A percentile compares a stretch with the other conserved stretches of the same genome.
phyloP scores from a whole-genome alignment of 495 filamentous ascomycete genomes.

The Pyronema domesticum region DNA sequence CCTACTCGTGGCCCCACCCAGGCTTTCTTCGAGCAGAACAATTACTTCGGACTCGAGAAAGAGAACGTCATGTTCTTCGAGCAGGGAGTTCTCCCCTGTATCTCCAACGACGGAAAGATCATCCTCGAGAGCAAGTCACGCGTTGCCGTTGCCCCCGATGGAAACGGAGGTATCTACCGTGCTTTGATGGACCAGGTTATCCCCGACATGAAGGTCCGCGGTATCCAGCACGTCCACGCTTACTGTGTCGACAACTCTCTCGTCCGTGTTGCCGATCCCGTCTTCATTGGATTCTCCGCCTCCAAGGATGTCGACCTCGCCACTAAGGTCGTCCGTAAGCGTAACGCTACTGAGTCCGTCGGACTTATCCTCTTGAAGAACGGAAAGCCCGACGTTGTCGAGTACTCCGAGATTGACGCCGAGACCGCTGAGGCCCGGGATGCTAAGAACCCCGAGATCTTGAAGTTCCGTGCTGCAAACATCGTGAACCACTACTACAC shows the following conservation, averaged over 20 bases:
- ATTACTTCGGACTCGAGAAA: constrained; percentile 73
- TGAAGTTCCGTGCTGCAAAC: constrained; percentile 95
- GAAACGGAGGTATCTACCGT: constrained; percentile 93
- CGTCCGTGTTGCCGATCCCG: constrained; percentile 90
- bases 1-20: constrained; percentile 86
- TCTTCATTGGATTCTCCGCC: constrained; percentile 87
- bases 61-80: constrained; percentile 88
- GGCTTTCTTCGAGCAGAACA: constrained; percentile 75
- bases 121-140: constrained; percentile 70
- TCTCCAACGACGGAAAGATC: constrained; percentile 96
- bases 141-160: constrained; percentile 93
- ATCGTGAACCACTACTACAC: constrained; percentile 99
- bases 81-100: constrained; percentile 90
- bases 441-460: constrained; percentile 52
- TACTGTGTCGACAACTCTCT: constrained; percentile 99
- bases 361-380: constrained; percentile 89
- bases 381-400: constrained; percentile 91
- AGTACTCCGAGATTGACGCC: constrained; percentile 94
- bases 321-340: constrained; percentile 97
- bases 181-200: constrained; percentile 73
- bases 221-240: constrained; percentile 87
- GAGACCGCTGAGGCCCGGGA: constrained; percentile 77
- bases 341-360: constrained; percentile 89
- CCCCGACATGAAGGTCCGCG: constrained; percentile 70
- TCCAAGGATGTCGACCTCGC: constrained; percentile 84